These are phyloP conservation scores for Alternaria sp. DNA, from an alignment of 2,329 filamentous ascomycete species.

Conservation along the genomic window DNA sequence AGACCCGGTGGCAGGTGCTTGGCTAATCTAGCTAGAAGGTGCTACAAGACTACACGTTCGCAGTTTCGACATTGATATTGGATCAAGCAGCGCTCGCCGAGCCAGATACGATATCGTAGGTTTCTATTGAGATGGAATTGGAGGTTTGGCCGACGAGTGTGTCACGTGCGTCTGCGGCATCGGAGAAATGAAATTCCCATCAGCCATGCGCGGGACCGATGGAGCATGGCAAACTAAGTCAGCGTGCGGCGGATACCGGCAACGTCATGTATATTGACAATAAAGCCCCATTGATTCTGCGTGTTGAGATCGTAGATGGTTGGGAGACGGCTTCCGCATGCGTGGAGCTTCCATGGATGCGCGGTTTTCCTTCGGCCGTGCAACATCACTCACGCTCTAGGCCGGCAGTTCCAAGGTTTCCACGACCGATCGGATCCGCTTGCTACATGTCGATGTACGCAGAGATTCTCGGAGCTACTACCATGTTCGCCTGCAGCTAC, in stretches of 20 bases:
- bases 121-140: conserved; percentile 3
- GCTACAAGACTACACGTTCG: conserved; percentile 25
- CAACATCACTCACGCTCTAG: neutral
- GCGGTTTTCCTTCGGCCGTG: neutral
- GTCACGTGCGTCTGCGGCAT: conserved; percentile 21
- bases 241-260: conserved; percentile 5
- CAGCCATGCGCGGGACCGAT: conserved; percentile 2
- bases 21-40: conserved; percentile 27
- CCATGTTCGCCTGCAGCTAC: conserved; percentile 2
- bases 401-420: neutral
- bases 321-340: neutral
- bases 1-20: conserved; percentile 23
- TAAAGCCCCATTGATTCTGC: neutral
- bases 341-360: neutral
- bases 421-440: conserved; percentile 7
- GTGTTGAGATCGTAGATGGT: neutral
- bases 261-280: neutral
- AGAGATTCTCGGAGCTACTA: conserved; percentile 22
- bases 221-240: neutral
- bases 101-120: neutral
- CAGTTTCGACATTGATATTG: conserved; percentile 28
- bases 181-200: conserved; percentile 15
- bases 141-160: neutral
- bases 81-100: conserved; percentile 11
- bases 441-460: conserved; percentile 4